phyloP scores from a whole-genome alignment of 495 filamentous ascomycete species.

The Penicillium robsamsonii region DNA sequence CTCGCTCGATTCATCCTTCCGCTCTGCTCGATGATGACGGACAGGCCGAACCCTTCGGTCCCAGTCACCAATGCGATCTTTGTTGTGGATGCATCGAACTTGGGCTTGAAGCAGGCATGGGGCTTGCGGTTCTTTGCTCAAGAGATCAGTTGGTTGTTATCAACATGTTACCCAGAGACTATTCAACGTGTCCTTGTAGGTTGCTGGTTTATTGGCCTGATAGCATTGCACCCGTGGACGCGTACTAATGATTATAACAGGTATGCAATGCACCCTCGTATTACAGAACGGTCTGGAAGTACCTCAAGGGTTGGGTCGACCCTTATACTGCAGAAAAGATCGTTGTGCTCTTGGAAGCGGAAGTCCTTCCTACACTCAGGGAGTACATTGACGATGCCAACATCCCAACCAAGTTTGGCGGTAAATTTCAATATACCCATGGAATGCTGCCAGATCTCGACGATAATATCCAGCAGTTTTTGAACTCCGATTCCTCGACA shows the following conservation, averaged over 20 bases:
- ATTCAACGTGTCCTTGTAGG: constrained; percentile 30
- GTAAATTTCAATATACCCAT: constrained; percentile 19
- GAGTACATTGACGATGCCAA: constrained; percentile 23
- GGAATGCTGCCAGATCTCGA: constrained; percentile 29
- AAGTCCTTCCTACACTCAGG: constrained; percentile 20
- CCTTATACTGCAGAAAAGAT: constrained; percentile 31
- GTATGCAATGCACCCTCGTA: constrained; percentile 31
- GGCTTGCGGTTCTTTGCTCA: constrained; percentile 23
- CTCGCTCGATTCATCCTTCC: constrained; percentile 32
- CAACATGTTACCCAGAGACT: constrained; percentile 35
- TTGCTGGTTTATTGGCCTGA: neutral
- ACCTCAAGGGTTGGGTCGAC: constrained; percentile 29
- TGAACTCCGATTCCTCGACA: constrained; percentile 11
- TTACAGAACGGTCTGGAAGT: constrained; percentile 27
- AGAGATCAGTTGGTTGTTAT: constrained; percentile 26
- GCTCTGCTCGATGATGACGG: constrained; percentile 28
- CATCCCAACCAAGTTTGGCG: constrained; percentile 27
- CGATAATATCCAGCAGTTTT: constrained; percentile 11
- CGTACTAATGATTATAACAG: constrained; percentile 8
- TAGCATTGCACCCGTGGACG: neutral
- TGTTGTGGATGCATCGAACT: constrained; percentile 26
- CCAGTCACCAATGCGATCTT: constrained; percentile 25
- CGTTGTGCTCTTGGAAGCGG: constrained; percentile 12
- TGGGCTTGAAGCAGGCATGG: constrained; percentile 32
- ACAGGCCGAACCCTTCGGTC: constrained; percentile 6